Conservation (phyloP, 805 yeast genomes). For the Ogataea siamensis region DNA sequence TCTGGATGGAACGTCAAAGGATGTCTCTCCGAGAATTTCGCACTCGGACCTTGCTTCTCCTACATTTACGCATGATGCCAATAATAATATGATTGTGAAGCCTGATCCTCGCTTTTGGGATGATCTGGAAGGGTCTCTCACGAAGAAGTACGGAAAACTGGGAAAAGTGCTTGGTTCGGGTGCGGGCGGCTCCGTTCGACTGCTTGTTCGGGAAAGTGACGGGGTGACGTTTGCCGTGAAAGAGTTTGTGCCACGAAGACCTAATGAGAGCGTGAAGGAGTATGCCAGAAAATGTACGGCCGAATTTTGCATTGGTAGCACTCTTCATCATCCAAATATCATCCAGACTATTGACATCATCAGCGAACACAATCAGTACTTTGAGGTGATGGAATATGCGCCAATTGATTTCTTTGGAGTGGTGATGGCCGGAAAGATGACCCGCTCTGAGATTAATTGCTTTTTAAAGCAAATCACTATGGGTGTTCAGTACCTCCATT, state of each 20-base stretch:
- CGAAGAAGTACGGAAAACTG: conserved; percentile 65
- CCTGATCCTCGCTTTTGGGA: conserved; percentile 40
- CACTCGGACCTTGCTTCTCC: conserved; percentile 30
- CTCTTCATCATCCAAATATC: conserved; percentile 77
- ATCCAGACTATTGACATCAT: conserved; percentile 76
- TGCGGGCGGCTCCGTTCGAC: conserved; percentile 84
- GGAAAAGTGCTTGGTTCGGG: conserved; percentile 81
- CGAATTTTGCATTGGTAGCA: conserved; percentile 84
- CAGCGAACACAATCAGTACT: conserved; percentile 65
- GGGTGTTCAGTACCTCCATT: conserved; percentile 73
- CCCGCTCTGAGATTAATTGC: conserved; percentile 78
- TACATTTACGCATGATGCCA: conserved; percentile 39
- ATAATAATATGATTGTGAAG: conserved; percentile 40
- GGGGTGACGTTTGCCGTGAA: conserved; percentile 77
- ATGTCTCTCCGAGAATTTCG: conserved; percentile 23
- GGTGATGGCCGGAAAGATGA: conserved; percentile 83
- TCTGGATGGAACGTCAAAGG: conserved; percentile 21
- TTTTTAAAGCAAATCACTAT: conserved; percentile 71
- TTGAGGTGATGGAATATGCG: conserved; percentile 83
- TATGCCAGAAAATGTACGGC: conserved; percentile 86
- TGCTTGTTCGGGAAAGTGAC: conserved; percentile 66
- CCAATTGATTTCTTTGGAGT: conserved; percentile 84
- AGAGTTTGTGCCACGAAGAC: conserved; percentile 71
- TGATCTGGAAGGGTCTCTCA: conserved; percentile 51
- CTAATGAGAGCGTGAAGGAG: conserved; percentile 69